Evolutionary conservation across 805 yeast species (phyloP).

Genomic region (Kluyveromyces lactis): DNA sequence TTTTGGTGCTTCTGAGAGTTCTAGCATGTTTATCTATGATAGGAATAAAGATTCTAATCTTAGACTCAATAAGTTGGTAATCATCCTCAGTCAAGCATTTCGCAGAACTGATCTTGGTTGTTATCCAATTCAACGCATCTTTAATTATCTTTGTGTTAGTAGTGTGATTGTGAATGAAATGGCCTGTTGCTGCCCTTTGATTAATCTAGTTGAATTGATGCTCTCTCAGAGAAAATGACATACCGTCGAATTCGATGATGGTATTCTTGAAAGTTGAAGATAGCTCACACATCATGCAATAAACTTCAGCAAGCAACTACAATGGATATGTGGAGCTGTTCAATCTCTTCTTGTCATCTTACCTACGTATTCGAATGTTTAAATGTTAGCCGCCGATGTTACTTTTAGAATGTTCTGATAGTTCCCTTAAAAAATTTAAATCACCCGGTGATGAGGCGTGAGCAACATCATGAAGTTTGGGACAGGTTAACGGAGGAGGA

Average conservation of each 20-base stretch:
- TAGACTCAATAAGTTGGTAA: conserved; percentile 7
- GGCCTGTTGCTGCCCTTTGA: no score
- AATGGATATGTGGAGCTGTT: background rate
- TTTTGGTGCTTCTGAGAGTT: conserved; percentile 19
- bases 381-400: no score
- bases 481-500: no score
- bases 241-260: conserved; percentile 18
- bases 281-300: conserved; percentile 11
- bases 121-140: conserved; percentile 20
- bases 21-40: conserved; percentile 28
- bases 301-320: no score
- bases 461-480: no score
- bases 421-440: no score
- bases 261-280: conserved; percentile 14
- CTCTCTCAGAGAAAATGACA: conserved; percentile 1
- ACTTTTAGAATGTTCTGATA: no score
- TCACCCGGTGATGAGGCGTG: no score
- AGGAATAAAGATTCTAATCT: conserved; percentile 22
- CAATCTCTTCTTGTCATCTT: background rate
- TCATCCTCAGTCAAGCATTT: conserved; percentile 1
- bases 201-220: no score
- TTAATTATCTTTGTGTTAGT: no score
- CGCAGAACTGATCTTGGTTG: conserved; percentile 8
- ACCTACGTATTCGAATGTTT: no score
- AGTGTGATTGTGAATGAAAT: no score